Base-by-base conservation (phyloP, 2,329 filamentous ascomycete species). In the Fusarium sp. region DNA sequence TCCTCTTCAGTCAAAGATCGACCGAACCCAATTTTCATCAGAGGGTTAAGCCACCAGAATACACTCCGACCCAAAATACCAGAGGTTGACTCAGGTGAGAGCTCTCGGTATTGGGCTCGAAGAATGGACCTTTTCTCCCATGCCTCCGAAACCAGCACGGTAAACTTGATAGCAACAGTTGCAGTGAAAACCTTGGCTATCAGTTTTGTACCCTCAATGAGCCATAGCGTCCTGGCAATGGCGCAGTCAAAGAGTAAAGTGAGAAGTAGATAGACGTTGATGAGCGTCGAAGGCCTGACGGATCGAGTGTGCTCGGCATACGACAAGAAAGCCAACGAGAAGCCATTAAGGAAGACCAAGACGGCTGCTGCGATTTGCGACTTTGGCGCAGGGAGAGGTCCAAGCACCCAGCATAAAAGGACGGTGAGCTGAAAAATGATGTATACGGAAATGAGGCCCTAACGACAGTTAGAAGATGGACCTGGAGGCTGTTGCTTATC, bases 1-100 rank as follows among this genome's bases (percentile, higher is more conserved):
- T 68, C 62, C 14, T 38, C 18, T 34, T 71, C 62, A 3, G 69
- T 71, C 57, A 71, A 56, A 14, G 42, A 22, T 4, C 22, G 40
- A 31, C 3, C 38, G n/a, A 70, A 71, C 1, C 69, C 69, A 8
- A 62, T 35, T 16, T 42, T 70, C 69, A 71, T 66, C 16, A 71
- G 14, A 20, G 69, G 63, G 14, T 71, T 71, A n/a, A 71, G 59
- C 69, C 69, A 71, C 66, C 57, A 59, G 16, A 71, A 71, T 4
- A 71, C 57, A 27, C 69, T 62, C 2, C 69, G 62, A 14, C 40
- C 38, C 40, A 71, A 24, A 11, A 71, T 60, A 0, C 69, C 69
- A 24, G 66, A 66, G 14, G 69, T 71, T 14, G 45, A 57, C 16
- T 71, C 69, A 2, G 69, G 69, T 1, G 69, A 71, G 4, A 71